Conservation (phyloP, 2,329 filamentous ascomycete species). For the Metarhizium rileyi region DNA sequence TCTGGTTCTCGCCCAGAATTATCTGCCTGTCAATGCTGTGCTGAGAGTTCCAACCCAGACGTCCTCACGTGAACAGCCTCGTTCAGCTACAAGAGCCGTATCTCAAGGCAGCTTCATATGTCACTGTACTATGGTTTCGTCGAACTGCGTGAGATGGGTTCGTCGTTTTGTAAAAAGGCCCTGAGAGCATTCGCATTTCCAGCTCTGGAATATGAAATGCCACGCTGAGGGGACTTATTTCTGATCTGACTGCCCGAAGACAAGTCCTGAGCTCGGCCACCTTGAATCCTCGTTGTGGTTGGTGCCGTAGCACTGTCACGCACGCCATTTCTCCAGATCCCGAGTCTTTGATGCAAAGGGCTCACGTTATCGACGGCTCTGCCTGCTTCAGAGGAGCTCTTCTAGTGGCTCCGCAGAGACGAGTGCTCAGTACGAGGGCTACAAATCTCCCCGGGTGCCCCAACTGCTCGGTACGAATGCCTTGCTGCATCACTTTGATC, state of each 20-base stretch:
- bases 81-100: neutral
- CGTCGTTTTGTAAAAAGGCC: neutral
- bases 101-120: neutral
- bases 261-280: too few relatives aligned
- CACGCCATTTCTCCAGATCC: conserved; percentile 10
- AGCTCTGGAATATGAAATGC: neutral
- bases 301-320: neutral
- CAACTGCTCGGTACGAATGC: conserved; percentile 34
- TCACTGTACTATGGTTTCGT: neutral
- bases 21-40: neutral
- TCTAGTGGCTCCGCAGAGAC: conserved; percentile 27
- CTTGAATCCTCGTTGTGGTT: too few relatives aligned
- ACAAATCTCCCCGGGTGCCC: conserved; percentile 58
- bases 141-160: neutral
- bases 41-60: neutral
- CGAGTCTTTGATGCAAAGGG: conserved; percentile 9
- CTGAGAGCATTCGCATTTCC: too few relatives aligned
- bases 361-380: conserved; percentile 5
- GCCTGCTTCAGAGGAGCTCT: conserved; percentile 9
- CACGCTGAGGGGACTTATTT: too few relatives aligned
- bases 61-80: neutral
- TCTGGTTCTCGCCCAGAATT: neutral
- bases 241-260: neutral
- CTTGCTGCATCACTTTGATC: conserved; percentile 35
- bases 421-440: conserved; percentile 47